Percentiles rank a stretch among this genome's conserved stretches.
Conservation (phyloP, 176 grass and related monocot genomes). For the Canna indica region DNA sequence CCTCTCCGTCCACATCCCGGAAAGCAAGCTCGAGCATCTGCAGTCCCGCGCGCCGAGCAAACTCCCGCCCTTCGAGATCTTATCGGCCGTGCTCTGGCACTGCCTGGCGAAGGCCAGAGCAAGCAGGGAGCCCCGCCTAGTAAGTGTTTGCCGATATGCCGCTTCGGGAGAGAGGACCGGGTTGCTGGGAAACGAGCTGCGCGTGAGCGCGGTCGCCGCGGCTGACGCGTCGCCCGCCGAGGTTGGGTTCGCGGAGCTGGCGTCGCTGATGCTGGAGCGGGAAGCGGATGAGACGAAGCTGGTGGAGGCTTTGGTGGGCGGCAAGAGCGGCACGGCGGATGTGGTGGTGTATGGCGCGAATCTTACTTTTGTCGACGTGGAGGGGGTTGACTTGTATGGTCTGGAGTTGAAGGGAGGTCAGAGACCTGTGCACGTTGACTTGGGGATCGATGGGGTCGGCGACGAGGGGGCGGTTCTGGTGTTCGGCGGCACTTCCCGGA, state of each 20-base stretch:
- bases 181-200: slow-evolving; percentile 44
- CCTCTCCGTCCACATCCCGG: slow-evolving; percentile 56
- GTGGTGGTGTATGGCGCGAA: slow-evolving; percentile 62
- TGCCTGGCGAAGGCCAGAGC: slow-evolving; percentile 47
- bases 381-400: slow-evolving; percentile 45
- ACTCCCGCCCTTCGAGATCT: slow-evolving; percentile 44
- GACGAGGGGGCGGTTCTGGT: slow-evolving; percentile 73
- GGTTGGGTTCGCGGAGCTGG: slow-evolving; percentile 54
- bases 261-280: slow-evolving; percentile 37
- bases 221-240: slow-evolving; percentile 36
- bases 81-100: slow-evolving; percentile 54
- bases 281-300: slow-evolving; percentile 52
- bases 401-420: slow-evolving; percentile 48
- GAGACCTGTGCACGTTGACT: slow-evolving; percentile 56
- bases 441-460: slow-evolving; percentile 58
- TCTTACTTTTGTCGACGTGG: slow-evolving; percentile 88
- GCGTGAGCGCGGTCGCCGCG: slow-evolving; percentile 35
- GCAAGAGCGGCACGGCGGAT: slow-evolving; percentile 24
- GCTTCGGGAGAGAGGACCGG: slow-evolving; percentile 24
- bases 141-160: slow-evolving; percentile 48
- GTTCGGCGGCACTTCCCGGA: slow-evolving; percentile 18
- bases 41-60: slow-evolving; percentile 13
- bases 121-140: slow-evolving; percentile 22
- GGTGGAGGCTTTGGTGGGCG: slow-evolving; percentile 27
- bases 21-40: slow-evolving; percentile 28